These are phyloP conservation scores for Peltaster fructicola DNA, from an alignment of 2,329 filamentous ascomycete species.

Conservation along the genomic window DNA sequence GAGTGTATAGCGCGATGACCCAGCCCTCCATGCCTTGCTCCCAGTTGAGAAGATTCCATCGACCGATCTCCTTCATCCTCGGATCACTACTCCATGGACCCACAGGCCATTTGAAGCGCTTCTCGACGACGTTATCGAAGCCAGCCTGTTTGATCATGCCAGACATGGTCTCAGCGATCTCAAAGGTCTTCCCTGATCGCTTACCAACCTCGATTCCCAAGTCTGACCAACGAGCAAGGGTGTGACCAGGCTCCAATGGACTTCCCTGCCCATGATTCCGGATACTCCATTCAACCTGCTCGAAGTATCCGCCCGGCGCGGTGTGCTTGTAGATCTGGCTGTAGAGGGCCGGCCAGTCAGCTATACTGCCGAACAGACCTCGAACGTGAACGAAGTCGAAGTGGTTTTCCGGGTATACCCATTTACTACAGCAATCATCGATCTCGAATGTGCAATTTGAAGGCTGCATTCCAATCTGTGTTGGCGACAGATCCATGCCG, in stretches of 20 bases:
- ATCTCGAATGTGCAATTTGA: slow-evolving; percentile 28
- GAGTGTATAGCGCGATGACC: slow-evolving; percentile 23
- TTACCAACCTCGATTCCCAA: slow-evolving; percentile 10
- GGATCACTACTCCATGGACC: slow-evolving; percentile 24
- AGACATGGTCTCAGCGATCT: slow-evolving; percentile 14
- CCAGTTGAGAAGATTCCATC: slow-evolving; percentile 22
- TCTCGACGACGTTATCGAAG: slow-evolving; percentile 28
- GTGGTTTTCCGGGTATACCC: slow-evolving; percentile 21
- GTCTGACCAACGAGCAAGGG: too few species aligned
- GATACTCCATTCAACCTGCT: slow-evolving; percentile 25
- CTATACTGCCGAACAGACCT: slow-evolving; percentile 23
- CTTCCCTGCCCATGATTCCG: slow-evolving; percentile 32
- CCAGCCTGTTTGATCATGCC: slow-evolving; percentile 20
- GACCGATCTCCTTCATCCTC: slow-evolving; percentile 22
- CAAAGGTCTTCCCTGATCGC: slow-evolving; percentile 13
- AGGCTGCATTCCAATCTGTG: slow-evolving; percentile 13
- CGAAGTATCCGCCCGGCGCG: slow-evolving; percentile 30
- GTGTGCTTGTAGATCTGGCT: slow-evolving; percentile 24
- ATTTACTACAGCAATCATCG: slow-evolving; percentile 24
- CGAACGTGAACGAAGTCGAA: slow-evolving; percentile 28
- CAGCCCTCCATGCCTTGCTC: slow-evolving; percentile 24
- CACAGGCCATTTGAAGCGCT: slow-evolving; percentile 24
- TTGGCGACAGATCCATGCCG: slow-evolving; percentile 22
- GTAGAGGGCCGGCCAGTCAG: slow-evolving; percentile 24
- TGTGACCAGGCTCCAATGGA: slow-evolving; percentile 24